Evolutionary conservation across 2,329 filamentous ascomycete species (phyloP), one percentile per base, ranked within the genome.

Genomic region (Xylaria sp.): DNA sequence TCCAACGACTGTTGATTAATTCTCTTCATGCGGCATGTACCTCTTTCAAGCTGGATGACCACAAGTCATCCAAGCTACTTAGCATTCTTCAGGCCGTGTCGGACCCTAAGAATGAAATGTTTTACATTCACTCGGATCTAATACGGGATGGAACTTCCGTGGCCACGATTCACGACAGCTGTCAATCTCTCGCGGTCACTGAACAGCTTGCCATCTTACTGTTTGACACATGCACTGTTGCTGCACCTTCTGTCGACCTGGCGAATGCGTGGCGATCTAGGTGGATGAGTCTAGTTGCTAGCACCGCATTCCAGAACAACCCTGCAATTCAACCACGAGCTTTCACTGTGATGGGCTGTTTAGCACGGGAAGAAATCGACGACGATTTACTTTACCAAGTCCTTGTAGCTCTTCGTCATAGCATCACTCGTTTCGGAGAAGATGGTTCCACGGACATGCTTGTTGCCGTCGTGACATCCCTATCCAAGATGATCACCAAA

Each of bases 221-320:
- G 20, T 89, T 90, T 60, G 90, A 92, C 67, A 84, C 90, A 15
- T 91, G 88, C 70, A 83, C 85, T 1, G 82, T 90, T 18, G 89
- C 90, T 2, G 90, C 90, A 13, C 88, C 89, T 12, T 89, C 89
- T 0, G 80, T 88, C 9, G 89, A 92, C 73, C 83, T 90, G 74
- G 87, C 89, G 25, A 92, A 92, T 74, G 86, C 88, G 18, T 92
- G 90, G 90, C 86, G 90, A 31, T 90, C 90, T 23, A 86, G 90
- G 23, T 92, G 90, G 90, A 92, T 92, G 90, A 91, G 89, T 74
- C 81, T 92, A 25, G 89, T 92, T 48, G 89, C 90, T 18, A 92
- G 90, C 76, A 92, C 90, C 10, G 90, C 90, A 0, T 92, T 92
- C 76, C 90, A 92, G 76, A 91, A 90, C 76, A 92, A 92, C 75